Evolutionary conservation across 2,329 filamentous ascomycete genomes (phyloP), one percentile per base, ranked within the genome.

Genomic region (Periconia digitata): DNA sequence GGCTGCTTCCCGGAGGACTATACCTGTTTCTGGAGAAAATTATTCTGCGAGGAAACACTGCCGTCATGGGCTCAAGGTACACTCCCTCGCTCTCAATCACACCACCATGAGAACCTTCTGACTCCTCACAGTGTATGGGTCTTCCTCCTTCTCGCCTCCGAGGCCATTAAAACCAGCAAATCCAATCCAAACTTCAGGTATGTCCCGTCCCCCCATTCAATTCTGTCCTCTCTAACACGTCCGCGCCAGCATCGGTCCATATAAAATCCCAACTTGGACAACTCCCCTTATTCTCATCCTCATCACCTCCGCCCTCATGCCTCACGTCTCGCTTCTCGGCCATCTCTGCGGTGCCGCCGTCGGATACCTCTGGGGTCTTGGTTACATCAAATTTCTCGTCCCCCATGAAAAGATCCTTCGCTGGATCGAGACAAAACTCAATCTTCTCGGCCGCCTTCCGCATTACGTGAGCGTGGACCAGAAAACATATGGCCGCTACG

Each of bases 391-490:
- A 70, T 87, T 95, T 64, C 80, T 97, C 35, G 89, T 90, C 15
- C 94, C 94, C 18, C 92, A 90, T 2, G 94, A 97, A 73, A 89
- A 87, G 81, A 82, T 87, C 22, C 77, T 97, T 47, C 82, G 91
- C 56, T 97, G 88, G 85, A 80, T 96, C 46, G 94, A 99, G 74
- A 84, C 83, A 16, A 95, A 92, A 68, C 75, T 97, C 50, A 94
- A 95, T 64, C 79, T 97, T 8, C 78, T 96, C 18, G 89, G 85
- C 17, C 81, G 90, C 50, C 74, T 97, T 21, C 92, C 92, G 38
- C 90, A 95, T 72, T 97, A 96, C 64, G 87, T 97, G 40, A 95
- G 89, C 47, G 86, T 96, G 15, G 92, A 97, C 65, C 92, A 96
- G 72, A 96, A 96, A 79, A 96, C 90, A 6, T 96, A 92, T 64